phyloP scores from a whole-genome alignment of 371 early-diverging fungal genomes.

The Mucor circinelloides region DNA sequence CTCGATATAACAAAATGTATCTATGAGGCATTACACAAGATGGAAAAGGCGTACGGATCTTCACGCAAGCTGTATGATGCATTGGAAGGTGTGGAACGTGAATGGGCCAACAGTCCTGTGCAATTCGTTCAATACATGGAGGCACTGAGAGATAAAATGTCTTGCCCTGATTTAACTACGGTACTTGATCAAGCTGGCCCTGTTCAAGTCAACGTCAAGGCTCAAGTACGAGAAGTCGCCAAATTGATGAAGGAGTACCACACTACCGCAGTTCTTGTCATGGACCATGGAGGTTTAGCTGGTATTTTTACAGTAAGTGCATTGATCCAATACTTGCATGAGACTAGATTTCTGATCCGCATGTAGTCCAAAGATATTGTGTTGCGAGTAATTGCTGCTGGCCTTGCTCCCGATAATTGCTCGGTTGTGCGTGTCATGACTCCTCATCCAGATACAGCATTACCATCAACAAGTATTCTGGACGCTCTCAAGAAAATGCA shows the following conservation, averaged over 20 bases:
- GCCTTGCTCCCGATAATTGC: constrained; percentile 87
- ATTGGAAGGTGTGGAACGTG: constrained; percentile 90
- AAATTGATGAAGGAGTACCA: constrained; percentile 84
- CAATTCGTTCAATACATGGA: constrained; percentile 77
- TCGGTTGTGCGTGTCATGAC: constrained; percentile 98
- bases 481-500: constrained; percentile 96
- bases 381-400: constrained; percentile 93
- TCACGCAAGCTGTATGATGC: constrained; percentile 86
- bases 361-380: constrained; percentile 84
- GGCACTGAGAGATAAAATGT: constrained; percentile 78
- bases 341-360: neutral
- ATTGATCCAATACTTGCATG: neutral
- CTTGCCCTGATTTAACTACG: constrained; percentile 87
- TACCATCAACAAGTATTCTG: constrained; percentile 80
- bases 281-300: constrained; percentile 80
- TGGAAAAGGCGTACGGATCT: constrained; percentile 90
- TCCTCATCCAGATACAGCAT: constrained; percentile 96
- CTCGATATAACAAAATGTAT: constrained; percentile 96
- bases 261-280: constrained; percentile 91
- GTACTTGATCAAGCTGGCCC: constrained; percentile 74
- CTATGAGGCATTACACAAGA: constrained; percentile 90
- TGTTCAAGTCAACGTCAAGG: constrained; percentile 77
- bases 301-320: constrained; percentile 93
- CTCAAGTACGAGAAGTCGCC: constrained; percentile 92
- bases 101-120: constrained; percentile 64